Percentiles rank a stretch among this genome's conserved stretches.
These are phyloP conservation scores for Phytopythium chamaehyphon DNA, from an alignment of 352 stramenopile species.

Conservation along the genomic window DNA sequence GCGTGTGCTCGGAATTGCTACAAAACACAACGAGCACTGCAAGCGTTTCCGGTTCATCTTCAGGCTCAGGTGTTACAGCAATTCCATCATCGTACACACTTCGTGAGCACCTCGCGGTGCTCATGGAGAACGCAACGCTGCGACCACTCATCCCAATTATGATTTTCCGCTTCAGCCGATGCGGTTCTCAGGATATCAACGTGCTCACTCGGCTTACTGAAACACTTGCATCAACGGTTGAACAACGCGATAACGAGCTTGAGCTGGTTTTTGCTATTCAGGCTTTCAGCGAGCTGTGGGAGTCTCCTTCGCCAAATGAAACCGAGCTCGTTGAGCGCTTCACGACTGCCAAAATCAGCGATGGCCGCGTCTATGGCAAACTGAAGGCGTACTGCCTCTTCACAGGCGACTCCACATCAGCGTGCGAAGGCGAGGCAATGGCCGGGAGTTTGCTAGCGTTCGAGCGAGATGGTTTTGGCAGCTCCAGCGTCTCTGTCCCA, in stretches of 20 bases:
- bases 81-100: constrained; percentile 38
- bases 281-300: constrained; percentile 76
- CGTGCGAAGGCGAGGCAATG: constrained; percentile 21
- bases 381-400: constrained; percentile 63
- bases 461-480: constrained; percentile 22
- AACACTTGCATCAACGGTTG: constrained; percentile 11
- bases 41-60: not conserved
- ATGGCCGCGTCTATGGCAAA: constrained; percentile 35
- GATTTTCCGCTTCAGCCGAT: constrained; percentile 54
- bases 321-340: constrained; percentile 42
- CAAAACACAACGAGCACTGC: constrained; percentile 1
- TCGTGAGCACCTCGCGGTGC: constrained; percentile 38
- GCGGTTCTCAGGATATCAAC: constrained; percentile 30
- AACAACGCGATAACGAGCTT: constrained; percentile 7
- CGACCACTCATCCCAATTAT: constrained; percentile 67
- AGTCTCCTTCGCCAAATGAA: constrained; percentile 40
- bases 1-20: constrained; percentile 21
- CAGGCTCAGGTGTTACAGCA: not conserved
- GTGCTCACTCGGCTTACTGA: constrained; percentile 38
- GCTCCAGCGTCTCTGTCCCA: constrained; percentile 23
- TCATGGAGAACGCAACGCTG: constrained; percentile 39
- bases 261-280: constrained; percentile 58
- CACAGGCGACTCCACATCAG: constrained; percentile 28
- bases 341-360: constrained; percentile 37
- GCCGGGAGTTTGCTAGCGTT: constrained; percentile 29